Percentiles rank a stretch among this genome's conserved stretches.
Evolutionary conservation across 2,329 filamentous ascomycete genomes (phyloP).

Genomic region (Aspergillus bombycis): DNA sequence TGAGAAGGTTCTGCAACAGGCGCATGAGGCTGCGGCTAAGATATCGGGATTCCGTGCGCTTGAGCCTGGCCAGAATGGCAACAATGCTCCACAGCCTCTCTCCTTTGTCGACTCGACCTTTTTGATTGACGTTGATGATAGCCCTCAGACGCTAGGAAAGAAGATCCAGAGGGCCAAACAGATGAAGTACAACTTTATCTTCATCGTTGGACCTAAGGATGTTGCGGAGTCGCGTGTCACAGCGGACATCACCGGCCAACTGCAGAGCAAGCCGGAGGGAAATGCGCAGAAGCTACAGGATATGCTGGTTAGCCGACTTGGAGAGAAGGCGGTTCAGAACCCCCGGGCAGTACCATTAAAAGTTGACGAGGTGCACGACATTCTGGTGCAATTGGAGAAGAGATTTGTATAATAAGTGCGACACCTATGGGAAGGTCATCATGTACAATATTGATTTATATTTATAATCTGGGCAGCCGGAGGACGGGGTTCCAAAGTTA

Average conservation of each 20-base stretch:
- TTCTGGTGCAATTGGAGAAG: constrained; percentile 42
- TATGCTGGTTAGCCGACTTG: constrained; percentile 29
- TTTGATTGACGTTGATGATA: constrained; percentile 71
- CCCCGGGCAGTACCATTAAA: constrained; percentile 40
- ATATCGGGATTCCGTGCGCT: constrained; percentile 49
- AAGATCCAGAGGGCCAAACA: constrained; percentile 74
- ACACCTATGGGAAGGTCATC: neutral
- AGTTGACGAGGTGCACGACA: constrained; percentile 40
- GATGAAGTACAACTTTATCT: constrained; percentile 73
- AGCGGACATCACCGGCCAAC: constrained; percentile 45
- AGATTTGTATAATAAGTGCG: constrained; percentile 36
- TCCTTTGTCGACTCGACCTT: constrained; percentile 63
- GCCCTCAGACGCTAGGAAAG: constrained; percentile 62
- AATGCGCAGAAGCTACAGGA: constrained; percentile 30
- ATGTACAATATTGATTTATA: neutral
- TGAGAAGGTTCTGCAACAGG: constrained; percentile 49
- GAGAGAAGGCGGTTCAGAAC: constrained; percentile 33
- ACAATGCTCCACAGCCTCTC: constrained; percentile 38
- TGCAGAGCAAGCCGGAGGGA: constrained; percentile 44
- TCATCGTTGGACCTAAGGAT: constrained; percentile 72
- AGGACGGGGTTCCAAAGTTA: neutral
- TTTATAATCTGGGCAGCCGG: neutral
- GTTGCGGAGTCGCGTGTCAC: constrained; percentile 60
- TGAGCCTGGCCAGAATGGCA: constrained; percentile 23
- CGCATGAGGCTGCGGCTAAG: constrained; percentile 53